phyloP scores from a whole-genome alignment of 2,329 filamentous ascomycete genomes.

The Beauveria brongniartii region DNA sequence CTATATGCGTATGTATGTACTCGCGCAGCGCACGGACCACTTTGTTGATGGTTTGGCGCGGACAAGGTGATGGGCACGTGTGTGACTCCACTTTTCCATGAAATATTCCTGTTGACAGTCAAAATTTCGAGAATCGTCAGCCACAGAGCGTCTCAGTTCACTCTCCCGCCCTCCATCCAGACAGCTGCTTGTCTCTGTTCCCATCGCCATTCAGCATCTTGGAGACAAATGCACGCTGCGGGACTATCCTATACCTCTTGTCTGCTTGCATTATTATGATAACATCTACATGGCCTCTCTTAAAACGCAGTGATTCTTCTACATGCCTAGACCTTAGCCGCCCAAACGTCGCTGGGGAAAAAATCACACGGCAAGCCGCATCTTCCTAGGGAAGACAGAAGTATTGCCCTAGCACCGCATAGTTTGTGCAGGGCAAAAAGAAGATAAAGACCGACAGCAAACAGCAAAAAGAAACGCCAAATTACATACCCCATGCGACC shows the following conservation, averaged over 20 bases:
- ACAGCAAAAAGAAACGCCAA: background rate
- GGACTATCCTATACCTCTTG: background rate
- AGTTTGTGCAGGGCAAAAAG: background rate
- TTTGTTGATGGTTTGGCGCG: slow-evolving; percentile 5
- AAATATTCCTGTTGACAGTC: slow-evolving; percentile 16
- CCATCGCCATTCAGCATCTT: background rate
- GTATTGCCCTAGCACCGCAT: background rate
- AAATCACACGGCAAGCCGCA: background rate
- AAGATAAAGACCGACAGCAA: background rate
- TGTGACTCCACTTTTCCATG: slow-evolving; percentile 18
- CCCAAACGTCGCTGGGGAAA: slow-evolving; percentile 8
- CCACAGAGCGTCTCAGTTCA: background rate
- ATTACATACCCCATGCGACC: slow-evolving; percentile 22
- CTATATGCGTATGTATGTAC: background rate
- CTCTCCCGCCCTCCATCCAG: background rate
- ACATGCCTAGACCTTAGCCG: slow-evolving; percentile 11
- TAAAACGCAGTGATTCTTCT: background rate
- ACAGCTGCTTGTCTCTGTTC: background rate
- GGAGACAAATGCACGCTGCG: background rate
- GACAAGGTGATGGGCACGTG: slow-evolving; percentile 21
- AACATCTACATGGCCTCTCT: slow-evolving; percentile 1
- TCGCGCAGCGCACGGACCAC: slow-evolving; percentile 4
- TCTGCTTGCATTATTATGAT: slow-evolving; percentile 4
- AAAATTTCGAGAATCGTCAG: background rate
- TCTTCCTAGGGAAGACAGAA: background rate